A percentile compares a stretch with the other conserved stretches of the same genome.
These are phyloP conservation scores for Coprinopsis cinerea DNA, from an alignment of 768 basidiomycete species.

Conservation along the genomic window DNA sequence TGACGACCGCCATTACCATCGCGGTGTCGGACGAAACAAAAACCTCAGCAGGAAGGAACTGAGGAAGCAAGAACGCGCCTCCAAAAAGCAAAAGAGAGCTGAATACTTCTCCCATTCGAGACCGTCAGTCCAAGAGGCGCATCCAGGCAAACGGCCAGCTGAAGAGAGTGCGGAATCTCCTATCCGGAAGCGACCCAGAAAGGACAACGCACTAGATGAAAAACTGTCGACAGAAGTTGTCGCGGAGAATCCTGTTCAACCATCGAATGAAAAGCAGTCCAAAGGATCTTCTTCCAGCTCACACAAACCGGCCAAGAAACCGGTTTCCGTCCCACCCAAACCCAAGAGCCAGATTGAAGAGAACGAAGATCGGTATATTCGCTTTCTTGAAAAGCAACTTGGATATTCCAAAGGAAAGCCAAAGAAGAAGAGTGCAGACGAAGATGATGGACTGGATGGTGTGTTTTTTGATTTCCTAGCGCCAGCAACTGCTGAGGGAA, in stretches of 20 bases:
- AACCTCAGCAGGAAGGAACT: conserved; percentile 49
- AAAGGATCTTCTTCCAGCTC: not conserved
- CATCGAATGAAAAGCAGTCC: not conserved
- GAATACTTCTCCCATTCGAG: conserved; percentile 42
- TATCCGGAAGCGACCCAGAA: conserved; percentile 43
- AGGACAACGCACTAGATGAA: not conserved
- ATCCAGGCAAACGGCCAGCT: conserved; percentile 27
- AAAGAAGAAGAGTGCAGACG: conserved; percentile 40
- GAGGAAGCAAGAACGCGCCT: conserved; percentile 55
- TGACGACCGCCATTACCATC: conserved; percentile 7
- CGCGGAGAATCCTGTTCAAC: too few species aligned
- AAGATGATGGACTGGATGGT: conserved; percentile 87
- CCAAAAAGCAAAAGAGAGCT: conserved; percentile 58
- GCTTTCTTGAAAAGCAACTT: conserved; percentile 74
- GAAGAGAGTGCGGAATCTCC: conserved; percentile 41
- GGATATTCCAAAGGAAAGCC: conserved; percentile 43
- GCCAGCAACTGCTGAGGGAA: not conserved
- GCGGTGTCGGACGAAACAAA: not conserved
- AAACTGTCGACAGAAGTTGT: not conserved
- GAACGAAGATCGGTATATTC: conserved; percentile 83
- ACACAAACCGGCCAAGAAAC: conserved; percentile 7
- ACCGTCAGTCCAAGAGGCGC: conserved; percentile 6
- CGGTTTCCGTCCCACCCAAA: not conserved
- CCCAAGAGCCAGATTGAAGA: conserved; percentile 27
- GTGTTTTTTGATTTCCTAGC: conserved; percentile 14